These are phyloP conservation scores for Litsea cubeba DNA, from an alignment of 164 flowering plant species.

Conservation along the genomic window DNA sequence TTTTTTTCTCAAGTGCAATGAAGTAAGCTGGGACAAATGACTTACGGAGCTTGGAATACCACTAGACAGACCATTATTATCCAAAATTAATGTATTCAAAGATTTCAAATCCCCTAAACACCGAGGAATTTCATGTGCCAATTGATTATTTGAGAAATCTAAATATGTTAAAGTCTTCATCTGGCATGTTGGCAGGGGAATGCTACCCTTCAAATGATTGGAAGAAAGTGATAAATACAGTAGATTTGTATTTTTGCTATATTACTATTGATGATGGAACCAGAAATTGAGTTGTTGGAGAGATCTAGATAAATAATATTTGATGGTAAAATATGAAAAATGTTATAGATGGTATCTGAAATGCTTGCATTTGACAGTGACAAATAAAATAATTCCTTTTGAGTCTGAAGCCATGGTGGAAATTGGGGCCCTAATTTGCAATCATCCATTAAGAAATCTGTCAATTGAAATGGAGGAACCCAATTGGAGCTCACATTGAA, in stretches of 20 bases:
- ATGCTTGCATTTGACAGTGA: background rate
- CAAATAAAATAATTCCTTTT: background rate
- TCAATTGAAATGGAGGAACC: constrained; percentile 1
- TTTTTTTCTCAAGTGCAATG: background rate
- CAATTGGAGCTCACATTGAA: background rate
- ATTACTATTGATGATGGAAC: no score
- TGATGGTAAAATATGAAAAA: background rate
- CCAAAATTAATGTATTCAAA: background rate
- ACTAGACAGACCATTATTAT: background rate
- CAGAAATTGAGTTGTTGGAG: background rate
- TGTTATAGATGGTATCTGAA: background rate
- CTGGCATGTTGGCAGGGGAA: background rate
- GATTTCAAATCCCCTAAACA: background rate
- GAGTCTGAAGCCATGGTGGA: background rate
- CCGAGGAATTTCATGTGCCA: background rate
- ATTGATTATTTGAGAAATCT: background rate
- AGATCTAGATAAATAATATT: no score
- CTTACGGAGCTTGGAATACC: background rate
- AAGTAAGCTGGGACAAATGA: background rate
- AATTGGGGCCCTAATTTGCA: constrained; percentile 3
- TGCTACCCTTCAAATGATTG: background rate
- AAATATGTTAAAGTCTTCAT: background rate
- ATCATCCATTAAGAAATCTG: background rate
- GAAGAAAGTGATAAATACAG: no score
- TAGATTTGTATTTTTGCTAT: no score